Conservation (phyloP, 2,329 filamentous ascomycete genomes). For the Exutisphaerella laricina region DNA sequence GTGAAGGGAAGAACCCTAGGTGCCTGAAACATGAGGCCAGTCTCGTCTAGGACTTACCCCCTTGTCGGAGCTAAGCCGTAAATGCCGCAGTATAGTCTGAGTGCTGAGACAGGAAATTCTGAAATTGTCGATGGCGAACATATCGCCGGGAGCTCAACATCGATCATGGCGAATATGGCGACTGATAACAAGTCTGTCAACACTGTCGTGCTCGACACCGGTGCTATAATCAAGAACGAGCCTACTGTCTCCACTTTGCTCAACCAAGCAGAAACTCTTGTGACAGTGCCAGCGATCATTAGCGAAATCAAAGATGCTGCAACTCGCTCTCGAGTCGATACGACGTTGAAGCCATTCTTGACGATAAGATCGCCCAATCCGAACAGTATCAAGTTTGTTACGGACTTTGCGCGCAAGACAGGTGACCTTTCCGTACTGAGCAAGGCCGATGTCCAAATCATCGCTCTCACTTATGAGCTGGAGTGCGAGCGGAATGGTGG, state of each 20-base stretch:
- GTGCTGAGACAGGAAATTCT: too few species aligned
- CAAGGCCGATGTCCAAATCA: conserved; percentile 78
- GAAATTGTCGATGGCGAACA: too few species aligned
- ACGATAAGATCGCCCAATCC: conserved; percentile 68
- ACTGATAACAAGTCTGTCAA: conserved; percentile 65
- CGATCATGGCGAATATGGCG: conserved; percentile 22
- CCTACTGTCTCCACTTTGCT: conserved; percentile 78
- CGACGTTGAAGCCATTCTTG: conserved; percentile 77
- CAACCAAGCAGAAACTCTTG: conserved; percentile 66
- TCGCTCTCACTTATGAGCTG: conserved; percentile 90
- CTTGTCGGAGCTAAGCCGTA: too few species aligned
- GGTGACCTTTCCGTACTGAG: conserved; percentile 86
- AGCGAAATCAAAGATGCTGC: conserved; percentile 80
- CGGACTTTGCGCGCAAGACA: conserved; percentile 80
- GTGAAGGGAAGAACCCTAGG: too few species aligned
- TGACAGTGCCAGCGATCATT: conserved; percentile 80
- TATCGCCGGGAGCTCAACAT: too few species aligned
- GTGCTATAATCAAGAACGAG: conserved; percentile 89
- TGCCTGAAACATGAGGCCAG: too few species aligned
- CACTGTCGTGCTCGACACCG: conserved; percentile 82
- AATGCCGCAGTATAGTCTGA: too few species aligned
- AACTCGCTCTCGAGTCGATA: conserved; percentile 75
- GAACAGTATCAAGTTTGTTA: conserved; percentile 71
- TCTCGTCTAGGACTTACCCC: too few species aligned
- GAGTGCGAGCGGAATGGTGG: conserved; percentile 88